Base-by-base conservation (phyloP, 1,284 basidiomycete genomes). In the Pascua guehoae region DNA sequence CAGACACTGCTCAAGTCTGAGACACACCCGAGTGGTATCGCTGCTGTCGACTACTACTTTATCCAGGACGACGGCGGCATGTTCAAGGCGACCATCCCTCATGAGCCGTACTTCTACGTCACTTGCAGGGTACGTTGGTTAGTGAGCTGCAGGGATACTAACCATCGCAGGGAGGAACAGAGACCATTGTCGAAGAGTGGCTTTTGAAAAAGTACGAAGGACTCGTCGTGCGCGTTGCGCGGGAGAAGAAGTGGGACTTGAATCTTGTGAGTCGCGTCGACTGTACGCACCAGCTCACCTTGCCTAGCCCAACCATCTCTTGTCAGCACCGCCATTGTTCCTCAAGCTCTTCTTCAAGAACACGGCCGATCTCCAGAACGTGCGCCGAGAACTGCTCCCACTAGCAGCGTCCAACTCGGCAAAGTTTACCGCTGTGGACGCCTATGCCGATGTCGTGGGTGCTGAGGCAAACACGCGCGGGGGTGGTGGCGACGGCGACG, bases 31-130 rank as follows among this genome's bases (percentile, higher is more conserved):
- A 83, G 83, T 12, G 92, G 92, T 15, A 87, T 86, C 63, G 88
- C 91, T 7, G 93, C 88, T 11, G 94, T 99, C 11, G 95, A 99
- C 71, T 97, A 88, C 67, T 98, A 97, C 76, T 98, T 99, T 69
- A 92, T 98, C 66, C 87, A 98, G 78, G 94, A 98, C 69, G 93
- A 98, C 63, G 95, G 95, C 5, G 85, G 84, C 39, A 91, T 91
- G 86, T 98, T 99, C 83, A 98, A 98, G 75, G 87, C 86, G 63
- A 98, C 95, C 1, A 82, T 91, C 58, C 83, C 86, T 53, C 95
- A 95, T 69, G 91, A 97, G 72, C 96, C 96, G 0, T 98, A 98
- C 76, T 97, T 99, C 69, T 85, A 84, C 63, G 88, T 98, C 61
- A 88, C 87, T 3, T 95, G 89, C 84, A 86, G 92, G 80, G 92